Evolutionary conservation across 257 asterid species (phyloP), one percentile per base, ranked within the genome.

Genomic region (Striga asiatica): DNA sequence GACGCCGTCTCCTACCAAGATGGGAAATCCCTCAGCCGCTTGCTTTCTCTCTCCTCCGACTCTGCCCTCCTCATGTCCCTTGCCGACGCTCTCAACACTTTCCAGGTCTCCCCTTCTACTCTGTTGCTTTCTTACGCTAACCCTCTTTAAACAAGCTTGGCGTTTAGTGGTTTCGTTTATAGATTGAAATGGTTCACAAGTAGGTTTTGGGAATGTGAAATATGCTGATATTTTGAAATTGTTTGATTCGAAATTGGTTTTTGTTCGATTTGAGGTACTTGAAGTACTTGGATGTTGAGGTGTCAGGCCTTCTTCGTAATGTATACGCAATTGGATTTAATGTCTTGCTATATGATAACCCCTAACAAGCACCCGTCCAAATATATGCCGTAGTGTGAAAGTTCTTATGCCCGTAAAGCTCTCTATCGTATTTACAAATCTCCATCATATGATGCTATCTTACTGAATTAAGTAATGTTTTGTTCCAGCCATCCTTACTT

Each of bases 1-100:
- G 96, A 77, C 58, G 77, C 92, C 72, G 86, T 86, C 52, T 73
- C 89, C 10, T 75, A 69, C 43, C 98, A 87, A 59, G 94, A 91
- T 55, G 94, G 92, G 20, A 72, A 73, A 43, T 61, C 95, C 37
- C 80, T 87, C 59, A 75, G 88, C 76, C 80, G 70, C 21, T 78
- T 91, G 28, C 75, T 91, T 64, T 87, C 92, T 51, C 34, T 91
- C 71, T 84, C 96, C 71, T 72, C 85, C 56, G 71, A 78, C 46
- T 71, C 92, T 48, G 54, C 81, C 38, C 62, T 49, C 49, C 84
- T 89, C 46, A 74, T 78, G 48, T 80, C 88, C 56, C 81, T 91
- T 34, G 79, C 82, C 67, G 93, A 91, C 60, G 89, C 94, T 61
- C 95, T 91, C 71, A 78, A 79, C 75, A 77, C 80, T 41, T 87